A percentile compares a stretch with the other conserved stretches of the same genome.
These are phyloP conservation scores for Backusella sp. DNA, from an alignment of 192 early-diverging fungal genomes.

Conservation along the genomic window DNA sequence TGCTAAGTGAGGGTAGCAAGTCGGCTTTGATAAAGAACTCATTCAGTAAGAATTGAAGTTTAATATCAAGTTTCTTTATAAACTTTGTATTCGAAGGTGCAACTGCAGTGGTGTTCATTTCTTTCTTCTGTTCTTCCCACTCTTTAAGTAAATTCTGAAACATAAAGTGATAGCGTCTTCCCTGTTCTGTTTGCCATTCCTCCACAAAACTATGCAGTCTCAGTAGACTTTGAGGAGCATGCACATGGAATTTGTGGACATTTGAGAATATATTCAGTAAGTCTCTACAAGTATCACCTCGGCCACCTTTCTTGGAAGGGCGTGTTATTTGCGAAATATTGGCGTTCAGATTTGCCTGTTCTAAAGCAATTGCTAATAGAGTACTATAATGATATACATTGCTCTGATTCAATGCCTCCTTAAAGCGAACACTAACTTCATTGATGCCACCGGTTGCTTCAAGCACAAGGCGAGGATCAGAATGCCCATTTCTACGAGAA, in stretches of 20 bases:
- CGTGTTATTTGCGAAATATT: conserved; percentile 41
- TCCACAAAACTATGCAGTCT: conserved; percentile 74
- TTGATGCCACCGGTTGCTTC: conserved; percentile 18
- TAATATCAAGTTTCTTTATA: conserved; percentile 48
- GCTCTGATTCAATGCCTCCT: neutral
- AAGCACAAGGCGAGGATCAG: conserved; percentile 13
- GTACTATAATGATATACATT: neutral
- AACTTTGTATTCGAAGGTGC: neutral
- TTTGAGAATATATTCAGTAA: conserved; percentile 49
- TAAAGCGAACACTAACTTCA: conserved; percentile 6
- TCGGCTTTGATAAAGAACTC: conserved; percentile 59
- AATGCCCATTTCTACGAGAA: conserved; percentile 1
- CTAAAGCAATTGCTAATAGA: conserved; percentile 44
- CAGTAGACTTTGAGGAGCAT: conserved; percentile 64
- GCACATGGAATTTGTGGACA: conserved; percentile 43
- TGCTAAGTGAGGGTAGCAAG: conserved; percentile 60
- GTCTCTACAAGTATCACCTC: conserved; percentile 22
- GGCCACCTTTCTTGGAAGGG: conserved; percentile 22
- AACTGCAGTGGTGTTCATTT: neutral
- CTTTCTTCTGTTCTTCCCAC: conserved; percentile 56
- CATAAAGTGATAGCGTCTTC: conserved; percentile 63
- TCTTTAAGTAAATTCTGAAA: conserved; percentile 70
- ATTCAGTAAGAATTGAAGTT: conserved; percentile 60
- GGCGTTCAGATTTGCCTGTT: conserved; percentile 40
- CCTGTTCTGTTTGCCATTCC: conserved; percentile 70